phyloP scores from a whole-genome alignment of 2,329 filamentous ascomycete species.

The Penicillium sp. region DNA sequence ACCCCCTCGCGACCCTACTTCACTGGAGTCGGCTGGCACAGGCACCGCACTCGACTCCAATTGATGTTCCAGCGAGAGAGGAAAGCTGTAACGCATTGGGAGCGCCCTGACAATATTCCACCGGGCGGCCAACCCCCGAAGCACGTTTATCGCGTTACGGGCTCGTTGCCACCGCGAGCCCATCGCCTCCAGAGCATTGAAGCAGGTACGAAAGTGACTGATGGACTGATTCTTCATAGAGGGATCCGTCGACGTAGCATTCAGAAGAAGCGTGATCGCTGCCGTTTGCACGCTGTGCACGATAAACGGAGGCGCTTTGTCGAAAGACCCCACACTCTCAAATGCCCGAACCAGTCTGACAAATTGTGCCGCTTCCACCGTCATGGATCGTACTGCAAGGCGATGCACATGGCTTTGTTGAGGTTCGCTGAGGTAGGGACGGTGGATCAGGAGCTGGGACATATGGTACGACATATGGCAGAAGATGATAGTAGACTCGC shows the following conservation, averaged over 20 bases:
- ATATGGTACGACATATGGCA: neutral
- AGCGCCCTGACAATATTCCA: neutral
- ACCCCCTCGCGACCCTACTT: too few species aligned
- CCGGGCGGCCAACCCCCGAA: neutral
- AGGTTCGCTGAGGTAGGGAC: neutral
- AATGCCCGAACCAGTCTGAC: neutral
- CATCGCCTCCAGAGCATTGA: neutral
- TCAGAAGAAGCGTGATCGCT: neutral
- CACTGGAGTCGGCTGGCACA: too few species aligned
- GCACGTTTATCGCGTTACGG: neutral
- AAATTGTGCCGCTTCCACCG: neutral
- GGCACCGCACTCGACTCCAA: too few species aligned
- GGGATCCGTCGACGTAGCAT: neutral
- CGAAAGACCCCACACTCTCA: neutral
- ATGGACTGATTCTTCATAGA: neutral
- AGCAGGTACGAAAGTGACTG: neutral
- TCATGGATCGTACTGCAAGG: neutral
- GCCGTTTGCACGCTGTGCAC: neutral
- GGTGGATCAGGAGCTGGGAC: neutral
- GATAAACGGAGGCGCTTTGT: neutral
- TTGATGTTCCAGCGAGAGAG: neutral
- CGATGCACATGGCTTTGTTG: neutral
- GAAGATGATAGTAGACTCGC: neutral
- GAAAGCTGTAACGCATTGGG: neutral
- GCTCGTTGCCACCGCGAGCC: neutral